Conservation (phyloP, 768 basidiomycete genomes). For the Favolaschia claudopus region DNA sequence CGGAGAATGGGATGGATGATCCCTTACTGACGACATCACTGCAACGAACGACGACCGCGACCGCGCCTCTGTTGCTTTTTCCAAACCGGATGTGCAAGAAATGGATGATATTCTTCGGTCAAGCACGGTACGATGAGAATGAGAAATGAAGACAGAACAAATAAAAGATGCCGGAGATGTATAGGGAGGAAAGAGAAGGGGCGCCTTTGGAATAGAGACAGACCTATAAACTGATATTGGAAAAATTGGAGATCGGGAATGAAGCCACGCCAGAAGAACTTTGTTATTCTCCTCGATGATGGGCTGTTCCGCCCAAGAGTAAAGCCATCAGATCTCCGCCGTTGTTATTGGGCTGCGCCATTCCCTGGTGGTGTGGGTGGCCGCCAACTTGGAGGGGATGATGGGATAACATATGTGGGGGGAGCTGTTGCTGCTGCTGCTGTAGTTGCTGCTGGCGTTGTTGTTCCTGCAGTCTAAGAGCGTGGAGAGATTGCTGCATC, state of each 20-base stretch:
- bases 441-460: constrained; percentile 43
- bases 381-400: constrained; percentile 42
- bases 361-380: constrained; percentile 68
- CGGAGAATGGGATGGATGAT: too few relatives aligned
- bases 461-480: constrained; percentile 53
- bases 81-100: too few relatives aligned
- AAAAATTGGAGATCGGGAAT: constrained; percentile 7
- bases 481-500: constrained; percentile 50
- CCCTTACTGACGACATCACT: too few relatives aligned
- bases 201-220: too few relatives aligned
- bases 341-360: constrained; percentile 56
- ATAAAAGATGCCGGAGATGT: too few relatives aligned
- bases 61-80: too few relatives aligned
- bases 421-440: constrained; percentile 64
- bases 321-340: constrained; percentile 86
- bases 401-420: constrained; percentile 59
- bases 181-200: too few relatives aligned
- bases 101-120: too few relatives aligned
- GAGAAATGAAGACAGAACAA: too few relatives aligned
- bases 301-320: constrained; percentile 68
- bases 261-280: constrained; percentile 2
- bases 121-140: too few relatives aligned
- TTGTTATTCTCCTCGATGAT: constrained; percentile 56
- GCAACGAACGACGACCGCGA: too few relatives aligned
- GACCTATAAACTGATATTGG: constrained; percentile 19